Conservation (phyloP, 2,329 filamentous ascomycete genomes). For the Aspergillus fumigatus region DNA sequence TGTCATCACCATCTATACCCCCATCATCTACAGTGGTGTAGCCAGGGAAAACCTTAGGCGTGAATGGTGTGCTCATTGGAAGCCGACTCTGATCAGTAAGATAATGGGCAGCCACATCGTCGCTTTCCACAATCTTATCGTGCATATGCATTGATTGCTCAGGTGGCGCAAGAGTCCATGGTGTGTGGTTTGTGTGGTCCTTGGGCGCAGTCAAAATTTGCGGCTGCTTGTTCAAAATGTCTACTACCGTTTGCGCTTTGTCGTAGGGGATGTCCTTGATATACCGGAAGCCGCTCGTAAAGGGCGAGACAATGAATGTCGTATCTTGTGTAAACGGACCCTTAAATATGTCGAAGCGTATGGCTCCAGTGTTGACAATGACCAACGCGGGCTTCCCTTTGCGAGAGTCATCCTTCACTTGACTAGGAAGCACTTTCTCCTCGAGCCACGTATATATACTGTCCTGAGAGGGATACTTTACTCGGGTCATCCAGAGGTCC, state of each 20-base stretch:
- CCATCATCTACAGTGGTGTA: conserved; percentile 88
- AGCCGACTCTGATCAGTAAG: conserved; percentile 28
- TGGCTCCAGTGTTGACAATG: conserved; percentile 81
- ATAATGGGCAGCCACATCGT: conserved; percentile 3
- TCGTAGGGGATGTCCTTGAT: conserved; percentile 77
- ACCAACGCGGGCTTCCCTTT: conserved; percentile 60
- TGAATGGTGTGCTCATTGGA: not conserved
- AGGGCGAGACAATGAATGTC: conserved; percentile 82
- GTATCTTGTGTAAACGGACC: conserved; percentile 85
- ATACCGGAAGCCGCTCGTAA: conserved; percentile 71
- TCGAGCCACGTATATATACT: conserved; percentile 83
- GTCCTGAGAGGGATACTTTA: conserved; percentile 64
- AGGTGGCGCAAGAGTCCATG: conserved; percentile 39
- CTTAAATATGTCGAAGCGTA: conserved; percentile 94
- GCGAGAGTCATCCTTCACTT: conserved; percentile 56
- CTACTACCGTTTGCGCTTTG: conserved; percentile 64
- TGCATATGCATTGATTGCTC: conserved; percentile 36
- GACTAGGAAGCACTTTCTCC: conserved; percentile 65
- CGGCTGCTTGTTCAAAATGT: conserved; percentile 55
- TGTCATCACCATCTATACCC: conserved; percentile 83
- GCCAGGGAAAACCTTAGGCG: conserved; percentile 56
- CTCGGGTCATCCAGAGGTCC: conserved; percentile 75
- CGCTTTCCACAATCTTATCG: conserved; percentile 17
- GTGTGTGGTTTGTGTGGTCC: conserved; percentile 13
- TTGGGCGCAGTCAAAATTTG: conserved; percentile 39